A percentile compares a stretch with the other conserved stretches of the same genome.
Evolutionary conservation across 2,329 filamentous ascomycete species (phyloP).

Genomic region (Colletotrichum simmondsii): DNA sequence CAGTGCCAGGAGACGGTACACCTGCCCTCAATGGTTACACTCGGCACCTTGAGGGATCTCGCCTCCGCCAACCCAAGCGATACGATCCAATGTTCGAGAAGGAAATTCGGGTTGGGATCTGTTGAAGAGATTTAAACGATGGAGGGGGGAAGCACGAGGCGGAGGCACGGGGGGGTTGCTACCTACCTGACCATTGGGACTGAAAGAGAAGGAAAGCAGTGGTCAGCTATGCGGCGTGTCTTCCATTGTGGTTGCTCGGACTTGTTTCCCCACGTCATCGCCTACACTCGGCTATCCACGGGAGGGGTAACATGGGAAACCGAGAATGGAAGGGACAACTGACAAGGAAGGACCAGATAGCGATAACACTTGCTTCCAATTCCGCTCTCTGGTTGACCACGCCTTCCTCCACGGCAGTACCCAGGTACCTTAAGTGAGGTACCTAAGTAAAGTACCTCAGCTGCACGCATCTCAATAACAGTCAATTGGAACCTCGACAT

Average conservation of each 20-base stretch:
- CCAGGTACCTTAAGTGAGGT: too few relatives aligned
- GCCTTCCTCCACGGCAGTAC: too few relatives aligned
- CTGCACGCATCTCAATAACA: neutral
- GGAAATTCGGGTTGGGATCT: neutral
- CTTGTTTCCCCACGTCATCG: slow-evolving; percentile 25
- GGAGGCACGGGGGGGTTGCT: neutral
- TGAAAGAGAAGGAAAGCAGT: neutral
- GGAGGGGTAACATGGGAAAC: slow-evolving; percentile 6
- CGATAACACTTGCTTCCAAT: slow-evolving; percentile 25
- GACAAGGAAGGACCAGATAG: slow-evolving; percentile 7
- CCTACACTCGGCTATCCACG: slow-evolving; percentile 29
- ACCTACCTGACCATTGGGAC: neutral
- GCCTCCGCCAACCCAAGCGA: neutral
- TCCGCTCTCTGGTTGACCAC: slow-evolving; percentile 5
- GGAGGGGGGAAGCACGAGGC: neutral
- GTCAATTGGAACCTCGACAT: neutral
- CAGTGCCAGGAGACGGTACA: neutral
- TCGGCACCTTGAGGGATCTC: slow-evolving; percentile 19
- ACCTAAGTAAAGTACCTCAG: neutral
- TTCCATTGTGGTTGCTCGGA: neutral
- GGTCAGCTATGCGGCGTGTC: neutral
- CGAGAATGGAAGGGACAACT: neutral
- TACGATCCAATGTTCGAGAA: slow-evolving; percentile 15
- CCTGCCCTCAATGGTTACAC: slow-evolving; percentile 28
- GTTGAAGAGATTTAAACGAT: neutral